Conservation (phyloP, 2,329 filamentous ascomycete species). For the Purpureocillium lavendulum region DNA sequence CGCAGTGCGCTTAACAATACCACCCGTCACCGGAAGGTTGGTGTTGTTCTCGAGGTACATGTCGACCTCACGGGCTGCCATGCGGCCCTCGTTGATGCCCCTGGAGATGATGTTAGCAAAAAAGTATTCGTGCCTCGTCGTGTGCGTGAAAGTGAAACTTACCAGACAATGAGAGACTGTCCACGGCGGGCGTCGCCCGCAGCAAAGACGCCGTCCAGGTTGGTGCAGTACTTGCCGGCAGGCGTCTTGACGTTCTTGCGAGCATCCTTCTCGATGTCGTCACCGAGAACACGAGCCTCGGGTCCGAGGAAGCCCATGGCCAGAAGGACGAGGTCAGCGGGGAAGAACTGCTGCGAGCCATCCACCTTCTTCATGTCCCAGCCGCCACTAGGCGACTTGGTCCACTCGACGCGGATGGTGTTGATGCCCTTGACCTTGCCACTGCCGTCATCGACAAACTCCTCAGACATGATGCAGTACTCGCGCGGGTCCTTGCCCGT, state of each 20-base stretch:
- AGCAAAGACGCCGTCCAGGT: slow-evolving; percentile 80
- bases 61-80: slow-evolving; percentile 87
- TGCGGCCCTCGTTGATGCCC: slow-evolving; percentile 96
- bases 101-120: slow-evolving; percentile 35
- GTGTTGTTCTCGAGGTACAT: slow-evolving; percentile 74
- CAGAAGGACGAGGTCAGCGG: slow-evolving; percentile 84
- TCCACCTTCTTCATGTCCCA: slow-evolving; percentile 99
- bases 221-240: slow-evolving; percentile 80
- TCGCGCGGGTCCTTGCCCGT: slow-evolving; percentile 94
- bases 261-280: slow-evolving; percentile 82
- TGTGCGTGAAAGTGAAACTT: slow-evolving; percentile 27
- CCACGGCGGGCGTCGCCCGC: slow-evolving; percentile 92
- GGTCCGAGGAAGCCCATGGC: slow-evolving; percentile 98
- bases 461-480: slow-evolving; percentile 97
- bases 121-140: slow-evolving; percentile 2
- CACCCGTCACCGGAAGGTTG: slow-evolving; percentile 79
- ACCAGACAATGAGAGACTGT: slow-evolving; percentile 94
- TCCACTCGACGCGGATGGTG: slow-evolving; percentile 93
- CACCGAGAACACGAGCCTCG: slow-evolving; percentile 78
- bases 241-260: slow-evolving; percentile 96
- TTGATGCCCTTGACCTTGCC: slow-evolving; percentile 94
- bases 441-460: slow-evolving; percentile 82
- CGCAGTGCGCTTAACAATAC: slow-evolving; percentile 80
- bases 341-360: slow-evolving; percentile 91
- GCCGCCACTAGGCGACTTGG: slow-evolving; percentile 75